Base-by-base conservation (phyloP, 306 rosid genomes). In the Mimosa bimucronata region DNA sequence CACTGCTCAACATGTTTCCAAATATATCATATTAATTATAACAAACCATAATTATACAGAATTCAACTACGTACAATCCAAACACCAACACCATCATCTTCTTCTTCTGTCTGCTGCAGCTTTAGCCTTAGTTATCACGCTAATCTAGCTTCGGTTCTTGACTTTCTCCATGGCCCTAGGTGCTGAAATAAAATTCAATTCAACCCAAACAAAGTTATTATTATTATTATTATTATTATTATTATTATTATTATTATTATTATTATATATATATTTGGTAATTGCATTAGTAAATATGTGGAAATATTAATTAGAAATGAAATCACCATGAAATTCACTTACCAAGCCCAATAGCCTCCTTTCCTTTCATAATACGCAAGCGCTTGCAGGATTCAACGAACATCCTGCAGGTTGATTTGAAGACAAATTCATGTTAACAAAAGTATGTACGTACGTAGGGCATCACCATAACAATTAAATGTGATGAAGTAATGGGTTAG, bases 341-440 rank as follows among this genome's bases (percentile, higher is more conserved):
- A 94, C 98, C 94, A 14, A 94, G 91, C 70, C 94, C 95, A 90
- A 91, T 88, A 19, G 98, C 98, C 87, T 94, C 98, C 81, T 87
- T 92, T 83, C 97, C 97, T 86, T 91, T 94, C 97, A 91, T 94
- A 75, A 94, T 94, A 71, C 97, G 92, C 84, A 92, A 55, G 80
- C 97, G 94, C 85, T 91, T 94, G 94, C 98, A 94, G 65, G 98
- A 91, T 72, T 88, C 94, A 71, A 94, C 97, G 82, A 94, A 94
- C 97, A 94, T 94, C 87, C 97, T 94, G 74, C 30, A 7, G 78
- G 50, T 81, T 58, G 26, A 77, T 62, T 40, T 6, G 57, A 13
- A 5, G 15, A 55, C 69, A 65, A 12, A 40, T 64, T 41, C 31
- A 74, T 46, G 34, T 66, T 73, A 77, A 34, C 5, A 34, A n/a